phyloP scores from a whole-genome alignment of 1,139 yeast genomes.

The Blastobotrys ciferrii region DNA sequence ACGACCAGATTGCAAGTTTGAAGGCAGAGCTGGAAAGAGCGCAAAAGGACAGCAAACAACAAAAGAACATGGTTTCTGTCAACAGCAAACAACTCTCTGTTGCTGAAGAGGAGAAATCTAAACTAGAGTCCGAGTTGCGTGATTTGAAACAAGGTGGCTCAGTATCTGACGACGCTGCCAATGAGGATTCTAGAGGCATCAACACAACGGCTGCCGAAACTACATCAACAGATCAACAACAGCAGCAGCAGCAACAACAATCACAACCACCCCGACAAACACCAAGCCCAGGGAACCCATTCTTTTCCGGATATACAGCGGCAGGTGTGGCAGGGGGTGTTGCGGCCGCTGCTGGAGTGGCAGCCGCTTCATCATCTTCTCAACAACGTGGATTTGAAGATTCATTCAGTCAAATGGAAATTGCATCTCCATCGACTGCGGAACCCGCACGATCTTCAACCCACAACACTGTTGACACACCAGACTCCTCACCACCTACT shows the following conservation, averaged over 20 bases:
- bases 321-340: conserved; percentile 30
- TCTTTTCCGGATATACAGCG: conserved; percentile 23
- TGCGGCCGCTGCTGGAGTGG: conserved; percentile 32
- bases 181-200: conserved; percentile 38
- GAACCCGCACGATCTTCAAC: conserved; percentile 42
- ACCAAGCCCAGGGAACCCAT: conserved; percentile 28
- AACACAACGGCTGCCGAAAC: neutral
- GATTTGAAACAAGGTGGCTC: conserved; percentile 30
- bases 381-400: conserved; percentile 29
- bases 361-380: conserved; percentile 16
- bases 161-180: conserved; percentile 33
- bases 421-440: conserved; percentile 32
- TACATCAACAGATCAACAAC: conserved; percentile 6
- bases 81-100: conserved; percentile 68
- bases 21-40: conserved; percentile 54
- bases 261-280: conserved; percentile 8
- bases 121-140: conserved; percentile 43
- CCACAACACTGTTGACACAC: conserved; percentile 48
- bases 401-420: conserved; percentile 29
- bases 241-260: conserved; percentile 4
- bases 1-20: conserved; percentile 62
- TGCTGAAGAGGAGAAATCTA: conserved; percentile 50
- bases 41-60: conserved; percentile 54
- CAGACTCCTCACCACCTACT: conserved; percentile 55
- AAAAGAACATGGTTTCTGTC: conserved; percentile 62